Conservation (phyloP, 345 rosid species). For the Stellera chamaejasme region DNA sequence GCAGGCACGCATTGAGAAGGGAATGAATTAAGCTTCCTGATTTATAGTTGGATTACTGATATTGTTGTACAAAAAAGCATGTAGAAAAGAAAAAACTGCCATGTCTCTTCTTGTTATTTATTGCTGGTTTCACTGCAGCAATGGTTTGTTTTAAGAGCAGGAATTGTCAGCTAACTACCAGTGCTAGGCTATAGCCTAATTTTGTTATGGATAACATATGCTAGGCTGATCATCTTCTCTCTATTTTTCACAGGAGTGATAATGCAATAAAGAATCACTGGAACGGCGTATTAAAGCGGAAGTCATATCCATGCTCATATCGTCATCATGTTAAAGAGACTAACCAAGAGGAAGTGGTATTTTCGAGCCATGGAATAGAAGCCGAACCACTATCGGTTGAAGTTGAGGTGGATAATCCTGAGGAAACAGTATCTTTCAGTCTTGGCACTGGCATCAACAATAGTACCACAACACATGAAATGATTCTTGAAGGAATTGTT, state of each 20-base stretch:
- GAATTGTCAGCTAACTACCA: not conserved
- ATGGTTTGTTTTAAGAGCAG: not conserved
- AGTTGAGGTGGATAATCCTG: constrained; percentile 7
- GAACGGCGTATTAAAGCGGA: constrained; percentile 44
- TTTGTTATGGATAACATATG: too few relatives aligned
- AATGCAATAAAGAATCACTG: constrained; percentile 53
- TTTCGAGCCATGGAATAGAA: constrained; percentile 11
- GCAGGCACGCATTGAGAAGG: not conserved
- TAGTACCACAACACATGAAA: not conserved
- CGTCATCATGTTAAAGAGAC: constrained; percentile 11
- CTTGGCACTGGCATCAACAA: constrained; percentile 2
- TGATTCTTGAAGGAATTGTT: not conserved
- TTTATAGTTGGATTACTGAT: too few relatives aligned
- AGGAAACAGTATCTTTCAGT: not conserved
- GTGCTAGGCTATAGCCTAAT: too few relatives aligned
- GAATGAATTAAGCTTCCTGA: not conserved
- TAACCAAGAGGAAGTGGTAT: constrained; percentile 6
- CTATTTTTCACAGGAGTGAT: constrained; percentile 31
- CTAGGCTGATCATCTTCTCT: not conserved
- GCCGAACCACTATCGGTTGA: constrained; percentile 8
- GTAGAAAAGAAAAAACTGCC: too few relatives aligned
- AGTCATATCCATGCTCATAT: constrained; percentile 19
- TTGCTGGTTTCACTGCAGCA: not conserved
- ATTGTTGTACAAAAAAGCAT: too few relatives aligned
- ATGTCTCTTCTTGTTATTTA: not conserved